Evolutionary conservation across 441 rosid species (phyloP).

Genomic region (Croton laevigatus): DNA sequence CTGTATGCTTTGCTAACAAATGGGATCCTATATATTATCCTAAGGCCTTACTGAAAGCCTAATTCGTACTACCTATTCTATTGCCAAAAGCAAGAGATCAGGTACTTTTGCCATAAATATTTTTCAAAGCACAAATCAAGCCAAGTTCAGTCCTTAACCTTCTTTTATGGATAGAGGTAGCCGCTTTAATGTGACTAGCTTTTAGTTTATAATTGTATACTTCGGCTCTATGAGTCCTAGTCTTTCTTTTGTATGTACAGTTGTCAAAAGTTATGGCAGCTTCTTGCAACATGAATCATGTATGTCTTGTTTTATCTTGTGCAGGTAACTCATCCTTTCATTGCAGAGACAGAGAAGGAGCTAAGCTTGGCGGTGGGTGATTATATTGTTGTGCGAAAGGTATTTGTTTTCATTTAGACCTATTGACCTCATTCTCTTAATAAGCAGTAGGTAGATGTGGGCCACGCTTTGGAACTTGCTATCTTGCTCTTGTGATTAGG

Average conservation of each 20-base stretch:
- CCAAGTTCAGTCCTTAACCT: neutral
- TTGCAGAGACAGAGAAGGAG: slow-evolving; percentile 72
- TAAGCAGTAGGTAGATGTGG: slow-evolving; percentile 1
- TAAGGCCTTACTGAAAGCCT: neutral
- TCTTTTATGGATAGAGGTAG: neutral
- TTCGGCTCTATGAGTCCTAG: neutral
- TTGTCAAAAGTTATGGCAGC: neutral
- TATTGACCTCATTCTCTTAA: neutral
- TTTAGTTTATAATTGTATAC: neutral
- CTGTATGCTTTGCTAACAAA: neutral
- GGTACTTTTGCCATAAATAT: neutral
- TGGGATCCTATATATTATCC: neutral
- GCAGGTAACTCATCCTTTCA: slow-evolving; percentile 63
- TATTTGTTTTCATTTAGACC: slow-evolving; percentile 18
- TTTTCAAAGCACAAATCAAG: neutral
- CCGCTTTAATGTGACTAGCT: neutral
- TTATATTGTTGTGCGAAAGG: slow-evolving; percentile 83
- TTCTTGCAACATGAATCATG: neutral
- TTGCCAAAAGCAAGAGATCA: neutral
- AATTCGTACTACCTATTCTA: neutral
- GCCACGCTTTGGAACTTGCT: neutral
- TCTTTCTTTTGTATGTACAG: neutral
- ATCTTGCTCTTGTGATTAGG: neutral
- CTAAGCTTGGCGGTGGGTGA: slow-evolving; percentile 78
- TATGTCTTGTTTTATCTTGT: neutral